Conservation (phyloP, 2,329 filamentous ascomycete species). For the Fusarium verticillioides region DNA sequence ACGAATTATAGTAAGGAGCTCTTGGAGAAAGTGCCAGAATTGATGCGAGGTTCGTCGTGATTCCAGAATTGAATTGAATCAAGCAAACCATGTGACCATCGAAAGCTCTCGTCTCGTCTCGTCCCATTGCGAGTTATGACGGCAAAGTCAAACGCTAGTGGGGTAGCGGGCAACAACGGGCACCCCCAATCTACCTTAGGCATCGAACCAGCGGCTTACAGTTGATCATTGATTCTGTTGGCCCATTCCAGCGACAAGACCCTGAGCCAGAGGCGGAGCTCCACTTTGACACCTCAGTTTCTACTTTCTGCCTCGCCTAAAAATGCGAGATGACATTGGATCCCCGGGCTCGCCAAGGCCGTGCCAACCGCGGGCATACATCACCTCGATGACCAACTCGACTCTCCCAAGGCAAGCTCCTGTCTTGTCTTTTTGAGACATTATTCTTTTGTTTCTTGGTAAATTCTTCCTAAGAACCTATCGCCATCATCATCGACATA, state of each 20-base stretch:
- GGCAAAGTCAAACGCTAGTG: constrained; percentile 12
- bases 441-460: constrained; percentile 7
- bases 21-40: constrained; percentile 16
- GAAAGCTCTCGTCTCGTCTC: not conserved
- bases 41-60: constrained; percentile 12
- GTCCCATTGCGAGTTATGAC: constrained; percentile 9
- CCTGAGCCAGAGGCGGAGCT: constrained; percentile 3
- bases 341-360: constrained; percentile 35
- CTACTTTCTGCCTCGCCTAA: constrained; percentile 23
- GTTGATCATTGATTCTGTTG: not conserved
- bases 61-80: constrained; percentile 32
- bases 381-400: constrained; percentile 11
- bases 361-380: constrained; percentile 35
- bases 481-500: not conserved
- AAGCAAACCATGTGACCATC: constrained; percentile 27
- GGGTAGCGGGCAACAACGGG: constrained; percentile 16
- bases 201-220: constrained; percentile 16
- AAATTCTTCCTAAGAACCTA: not conserved
- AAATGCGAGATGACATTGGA: constrained; percentile 45
- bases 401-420: not conserved
- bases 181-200: not conserved
- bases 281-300: constrained; percentile 10
- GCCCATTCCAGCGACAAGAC: not conserved
- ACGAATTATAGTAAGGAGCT: not conserved
- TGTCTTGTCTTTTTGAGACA: constrained; percentile 16